These are phyloP conservation scores for Westerdykella sp. DNA, from an alignment of 2,329 filamentous ascomycete genomes.

Conservation along the genomic window DNA sequence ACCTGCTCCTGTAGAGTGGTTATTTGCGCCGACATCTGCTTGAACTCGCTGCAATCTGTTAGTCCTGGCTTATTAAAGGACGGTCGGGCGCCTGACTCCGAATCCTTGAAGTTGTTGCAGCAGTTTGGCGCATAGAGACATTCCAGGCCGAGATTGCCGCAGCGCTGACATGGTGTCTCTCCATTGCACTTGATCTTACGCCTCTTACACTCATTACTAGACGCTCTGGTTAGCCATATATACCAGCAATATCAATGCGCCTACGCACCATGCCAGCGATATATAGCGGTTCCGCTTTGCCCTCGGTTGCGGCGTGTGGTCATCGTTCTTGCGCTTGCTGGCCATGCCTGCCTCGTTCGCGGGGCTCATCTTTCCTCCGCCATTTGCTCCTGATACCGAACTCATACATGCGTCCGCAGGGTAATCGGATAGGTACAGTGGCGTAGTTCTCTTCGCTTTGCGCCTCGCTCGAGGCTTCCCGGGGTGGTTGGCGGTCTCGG, in stretches of 20 bases:
- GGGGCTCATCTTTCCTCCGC: conserved; percentile 32
- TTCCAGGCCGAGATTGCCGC: conserved; percentile 57
- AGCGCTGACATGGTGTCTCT: conserved; percentile 58
- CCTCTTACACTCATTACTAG: conserved; percentile 58
- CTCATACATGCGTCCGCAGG: conserved; percentile 1
- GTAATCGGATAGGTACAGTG: too few species aligned
- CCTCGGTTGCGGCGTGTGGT: conserved; percentile 44
- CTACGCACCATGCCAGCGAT: conserved; percentile 57
- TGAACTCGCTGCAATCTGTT: conserved; percentile 59
- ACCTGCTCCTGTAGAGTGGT: conserved; percentile 76
- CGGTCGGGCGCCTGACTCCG: conserved; percentile 49
- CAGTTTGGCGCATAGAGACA: conserved; percentile 62
- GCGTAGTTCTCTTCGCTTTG: too few species aligned
- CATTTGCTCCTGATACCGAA: conserved; percentile 12
- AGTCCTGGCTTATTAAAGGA: background rate
- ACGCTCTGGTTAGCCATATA: conserved; percentile 7
- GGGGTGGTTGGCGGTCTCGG: too few species aligned
- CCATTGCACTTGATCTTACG: conserved; percentile 66
- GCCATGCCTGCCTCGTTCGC: conserved; percentile 17
- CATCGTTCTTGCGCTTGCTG: conserved; percentile 42
- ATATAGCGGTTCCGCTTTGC: conserved; percentile 63
- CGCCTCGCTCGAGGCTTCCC: too few species aligned
- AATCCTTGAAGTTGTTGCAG: conserved; percentile 82
- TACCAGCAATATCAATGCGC: conserved; percentile 23
- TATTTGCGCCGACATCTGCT: conserved; percentile 70